Percentiles rank a stretch among this genome's conserved stretches.
Conservation (phyloP, 192 early-diverging fungal species). For the Funneliformis geosporum region DNA sequence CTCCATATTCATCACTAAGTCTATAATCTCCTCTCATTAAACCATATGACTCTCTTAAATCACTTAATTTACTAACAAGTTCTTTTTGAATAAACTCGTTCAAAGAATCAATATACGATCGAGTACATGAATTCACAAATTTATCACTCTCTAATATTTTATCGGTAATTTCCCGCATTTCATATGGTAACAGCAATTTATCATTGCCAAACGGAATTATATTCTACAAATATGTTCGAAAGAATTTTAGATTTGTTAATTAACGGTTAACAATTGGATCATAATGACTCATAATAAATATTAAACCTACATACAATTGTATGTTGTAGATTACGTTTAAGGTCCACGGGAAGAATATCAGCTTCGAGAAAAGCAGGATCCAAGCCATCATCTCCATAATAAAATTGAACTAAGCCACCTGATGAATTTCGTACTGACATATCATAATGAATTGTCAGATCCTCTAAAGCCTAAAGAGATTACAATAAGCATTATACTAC, state of each 20-base stretch:
- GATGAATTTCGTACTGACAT: constrained; percentile 90
- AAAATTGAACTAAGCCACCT: constrained; percentile 91
- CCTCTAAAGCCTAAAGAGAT: constrained; percentile 78
- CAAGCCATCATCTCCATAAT: constrained; percentile 93
- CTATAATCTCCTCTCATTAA: constrained; percentile 51
- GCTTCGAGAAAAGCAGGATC: constrained; percentile 95
- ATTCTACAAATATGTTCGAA: neutral
- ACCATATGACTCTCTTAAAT: constrained; percentile 55
- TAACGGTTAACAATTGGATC: no score
- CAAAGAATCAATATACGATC: constrained; percentile 64
- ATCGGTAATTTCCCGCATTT: constrained; percentile 58
- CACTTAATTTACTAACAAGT: constrained; percentile 58
- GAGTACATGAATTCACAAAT: constrained; percentile 42
- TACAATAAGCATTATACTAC: neutral
- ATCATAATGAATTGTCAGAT: constrained; percentile 94
- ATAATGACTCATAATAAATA: neutral
- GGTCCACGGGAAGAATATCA: constrained; percentile 84
- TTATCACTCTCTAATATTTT: constrained; percentile 47
- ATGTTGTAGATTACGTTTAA: constrained; percentile 80
- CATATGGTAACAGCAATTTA: constrained; percentile 58
- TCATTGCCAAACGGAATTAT: constrained; percentile 34
- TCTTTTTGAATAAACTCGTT: constrained; percentile 58
- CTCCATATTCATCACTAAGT: constrained; percentile 58
- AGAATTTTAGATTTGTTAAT: neutral
- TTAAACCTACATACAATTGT: constrained; percentile 33